These are phyloP conservation scores for Neonectria coccinea DNA, from an alignment of 2,329 filamentous ascomycete genomes.

Conservation along the genomic window DNA sequence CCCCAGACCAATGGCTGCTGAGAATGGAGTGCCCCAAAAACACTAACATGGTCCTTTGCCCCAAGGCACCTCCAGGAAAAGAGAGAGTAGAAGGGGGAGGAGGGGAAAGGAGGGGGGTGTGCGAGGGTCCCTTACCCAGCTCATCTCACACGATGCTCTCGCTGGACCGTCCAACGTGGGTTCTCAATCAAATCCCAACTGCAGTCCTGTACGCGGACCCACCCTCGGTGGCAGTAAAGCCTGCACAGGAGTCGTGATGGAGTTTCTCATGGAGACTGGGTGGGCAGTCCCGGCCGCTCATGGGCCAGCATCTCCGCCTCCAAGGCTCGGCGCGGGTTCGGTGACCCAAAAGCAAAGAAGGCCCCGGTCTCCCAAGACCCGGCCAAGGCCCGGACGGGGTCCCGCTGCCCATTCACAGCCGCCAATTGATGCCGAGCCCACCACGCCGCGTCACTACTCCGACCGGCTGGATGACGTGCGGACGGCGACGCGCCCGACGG, in stretches of 20 bases:
- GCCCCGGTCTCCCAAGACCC: slow-evolving; percentile 37
- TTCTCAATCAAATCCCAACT: slow-evolving; percentile 34
- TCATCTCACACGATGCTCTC: background rate
- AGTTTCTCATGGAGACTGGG: slow-evolving; percentile 27
- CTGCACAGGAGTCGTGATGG: slow-evolving; percentile 8
- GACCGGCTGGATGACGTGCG: slow-evolving; percentile 41
- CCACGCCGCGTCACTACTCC: slow-evolving; percentile 44
- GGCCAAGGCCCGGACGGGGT: slow-evolving; percentile 38
- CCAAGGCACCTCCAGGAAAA: slow-evolving; percentile 1
- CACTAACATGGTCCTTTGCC: slow-evolving; percentile 15
- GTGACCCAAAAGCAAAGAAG: slow-evolving; percentile 31
- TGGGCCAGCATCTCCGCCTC: slow-evolving; percentile 31
- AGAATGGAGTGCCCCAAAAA: slow-evolving; percentile 1
- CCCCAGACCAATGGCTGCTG: background rate
- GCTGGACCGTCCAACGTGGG: slow-evolving; percentile 38
- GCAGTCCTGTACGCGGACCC: slow-evolving; percentile 28
- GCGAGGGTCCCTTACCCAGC: slow-evolving; percentile 9
- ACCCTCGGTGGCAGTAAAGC: slow-evolving; percentile 34
- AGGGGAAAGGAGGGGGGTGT: slow-evolving; percentile 25
- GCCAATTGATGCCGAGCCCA: slow-evolving; percentile 41
- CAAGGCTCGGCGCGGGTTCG: slow-evolving; percentile 35
- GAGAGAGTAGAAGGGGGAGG: background rate
- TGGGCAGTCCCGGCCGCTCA: slow-evolving; percentile 14
- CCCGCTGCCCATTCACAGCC: slow-evolving; percentile 31
- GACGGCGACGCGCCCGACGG: slow-evolving; percentile 27